Evolutionary conservation across 371 early-diverging fungal genomes (phyloP), one percentile per base, ranked within the genome.

Genomic region (Mucor indicus): DNA sequence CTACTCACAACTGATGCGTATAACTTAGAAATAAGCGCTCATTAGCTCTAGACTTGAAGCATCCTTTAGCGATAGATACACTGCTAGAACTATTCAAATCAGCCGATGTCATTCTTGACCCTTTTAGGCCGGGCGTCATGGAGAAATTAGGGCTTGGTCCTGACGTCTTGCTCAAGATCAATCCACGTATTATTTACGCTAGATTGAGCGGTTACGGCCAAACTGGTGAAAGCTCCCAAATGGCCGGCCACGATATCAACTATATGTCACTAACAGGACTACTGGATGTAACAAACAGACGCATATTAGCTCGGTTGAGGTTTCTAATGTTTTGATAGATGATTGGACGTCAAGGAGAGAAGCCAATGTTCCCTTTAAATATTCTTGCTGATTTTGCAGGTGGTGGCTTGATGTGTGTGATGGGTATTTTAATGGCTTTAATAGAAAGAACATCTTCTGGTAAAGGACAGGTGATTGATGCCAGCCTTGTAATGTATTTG

Each of bases 201-300:
- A 61, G 87, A 11, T 53, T 88, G 44, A 86, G 84, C 15, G 90
- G 90, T 3, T 90, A 76, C 60, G 87, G 87, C 4, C 90, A 86
- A 46, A 43, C 53, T 7, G 87, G 87, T 20, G 37, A 55, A n/a
- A 65, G 57, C 24, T 71, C 84, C 12, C 57, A 64, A 29, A 76
- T 75, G 55, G 90, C 90, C 3, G 90, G 88, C 0, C 90, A 90
- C 50, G 90, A 90, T 55, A 80, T 88, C 48, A 90, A 88, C 45
- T 90, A 88, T 58, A 45, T 87, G 13, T 80, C 89, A 5, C 70
- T 81, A 21, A 65, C 87, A 17, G 90, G 90, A 15, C 72, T 81
- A n/a, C 57, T 88, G 42, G 72, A 62, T 31, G 83, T 82, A 73
- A 59, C 17, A 33, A 8, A 15, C 19, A 31, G 4, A 21, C 11